These are phyloP conservation scores for Leccinum angustisporum DNA, from an alignment of 1,284 basidiomycete genomes.

Conservation along the genomic window DNA sequence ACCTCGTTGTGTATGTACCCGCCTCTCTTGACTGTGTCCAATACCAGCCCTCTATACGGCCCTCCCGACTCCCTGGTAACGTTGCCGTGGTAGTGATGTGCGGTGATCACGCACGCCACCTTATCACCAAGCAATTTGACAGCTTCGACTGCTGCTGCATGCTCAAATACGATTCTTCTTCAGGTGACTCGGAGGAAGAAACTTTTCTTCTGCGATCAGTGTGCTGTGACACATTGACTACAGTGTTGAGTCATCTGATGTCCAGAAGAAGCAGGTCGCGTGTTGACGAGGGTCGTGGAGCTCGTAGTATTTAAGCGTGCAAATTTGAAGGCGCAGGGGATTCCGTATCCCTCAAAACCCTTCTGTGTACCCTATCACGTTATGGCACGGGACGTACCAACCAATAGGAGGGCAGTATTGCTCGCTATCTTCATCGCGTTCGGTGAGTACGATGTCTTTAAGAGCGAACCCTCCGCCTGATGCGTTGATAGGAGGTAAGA, in stretches of 20 bases:
- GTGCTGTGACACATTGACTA: not conserved
- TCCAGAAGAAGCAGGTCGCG: not conserved
- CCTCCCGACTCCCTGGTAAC: too few relatives aligned
- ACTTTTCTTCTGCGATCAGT: too few relatives aligned
- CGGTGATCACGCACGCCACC: too few relatives aligned
- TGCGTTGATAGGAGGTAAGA: constrained; percentile 14
- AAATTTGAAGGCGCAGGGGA: not conserved
- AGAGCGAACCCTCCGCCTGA: constrained; percentile 20
- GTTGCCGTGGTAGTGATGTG: too few relatives aligned
- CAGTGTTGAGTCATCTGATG: constrained; percentile 21
- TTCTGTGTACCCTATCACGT: constrained; percentile 1
- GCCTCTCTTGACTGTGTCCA: too few relatives aligned
- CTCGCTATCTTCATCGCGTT: constrained; percentile 63
- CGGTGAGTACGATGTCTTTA: constrained; percentile 28
- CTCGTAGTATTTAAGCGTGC: constrained; percentile 15
- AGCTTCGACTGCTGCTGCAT: too few relatives aligned
- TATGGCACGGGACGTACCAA: constrained; percentile 45
- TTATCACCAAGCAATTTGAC: too few relatives aligned
- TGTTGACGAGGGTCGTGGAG: not conserved
- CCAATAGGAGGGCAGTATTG: constrained; percentile 54
- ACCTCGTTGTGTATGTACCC: too few relatives aligned
- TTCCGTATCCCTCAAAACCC: not conserved
- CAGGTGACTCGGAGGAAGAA: too few relatives aligned
- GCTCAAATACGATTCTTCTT: too few relatives aligned
- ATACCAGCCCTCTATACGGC: too few relatives aligned